Base-by-base conservation (phyloP, 208 protist genomes). In the Crithidia fasciculata region DNA sequence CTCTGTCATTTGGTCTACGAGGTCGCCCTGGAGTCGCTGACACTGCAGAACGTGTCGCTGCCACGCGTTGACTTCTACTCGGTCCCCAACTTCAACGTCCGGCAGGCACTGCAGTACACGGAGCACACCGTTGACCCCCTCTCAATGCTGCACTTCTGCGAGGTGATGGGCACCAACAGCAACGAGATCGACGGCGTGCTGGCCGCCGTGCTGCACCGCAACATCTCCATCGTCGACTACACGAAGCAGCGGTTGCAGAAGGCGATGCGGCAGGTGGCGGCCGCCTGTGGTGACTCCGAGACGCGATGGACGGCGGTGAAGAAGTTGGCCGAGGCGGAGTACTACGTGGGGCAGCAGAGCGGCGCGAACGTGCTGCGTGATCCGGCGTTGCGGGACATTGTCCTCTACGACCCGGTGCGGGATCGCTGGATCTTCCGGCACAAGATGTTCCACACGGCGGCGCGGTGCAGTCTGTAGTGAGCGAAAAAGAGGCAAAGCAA, bases 1-100 rank as follows among this genome's bases (percentile, higher is more conserved):
- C 82, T 94, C 15, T 94, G 89, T 68, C 91, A 96, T 58, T 68
- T 96, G 8, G 78, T 93, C 5, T 84, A 94, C 57, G 91, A 96
- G 57, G 85, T 91, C 2, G 81, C 91, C 10, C 67, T 94, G 36
- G 91, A 96, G 66, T 82, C 80, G 0, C 76, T 96, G 9, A 86
- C 85, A 15, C 78, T 87, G 7, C 60, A 78, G 0, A 86, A 90
- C 73, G 73, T 81, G 28, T 80, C 80, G 5, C 85, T 96, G 44
- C 91, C 91, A 8, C 86, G 91, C 5, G 55, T 93, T 0, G 88
- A 94, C 70, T 94, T 94, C 63, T 90, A 90, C 72, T 69, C 80
- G 0, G 79, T 94, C 39, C 88, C 91, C 5, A 96, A 91, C 67
- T 94, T 96, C 54, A 88, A 70, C 59, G 44, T 72, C 7, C 67